Percentiles rank a stretch among this genome's conserved stretches.
phyloP scores from a whole-genome alignment of 75 land plant genomes.

The Cunninghamia lanceolata region DNA sequence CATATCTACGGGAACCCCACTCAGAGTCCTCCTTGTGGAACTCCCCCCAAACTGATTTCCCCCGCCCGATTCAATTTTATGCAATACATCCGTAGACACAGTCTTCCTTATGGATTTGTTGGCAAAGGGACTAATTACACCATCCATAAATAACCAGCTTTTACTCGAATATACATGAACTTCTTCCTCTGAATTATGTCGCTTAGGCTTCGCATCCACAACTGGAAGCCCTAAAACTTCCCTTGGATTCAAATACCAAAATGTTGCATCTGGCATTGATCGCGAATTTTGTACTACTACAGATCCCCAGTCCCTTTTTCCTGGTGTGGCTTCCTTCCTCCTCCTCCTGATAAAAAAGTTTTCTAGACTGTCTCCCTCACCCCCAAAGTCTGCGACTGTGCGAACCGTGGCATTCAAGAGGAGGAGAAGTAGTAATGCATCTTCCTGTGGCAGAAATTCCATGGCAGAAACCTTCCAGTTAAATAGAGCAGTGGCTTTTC shows the following conservation, averaged over 20 bases:
- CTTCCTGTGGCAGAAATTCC: slow-evolving; percentile 87
- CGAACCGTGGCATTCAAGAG: slow-evolving; percentile 54
- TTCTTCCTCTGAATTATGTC: slow-evolving; percentile 7
- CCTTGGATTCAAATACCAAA: slow-evolving; percentile 35
- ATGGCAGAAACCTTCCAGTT: slow-evolving; percentile 82
- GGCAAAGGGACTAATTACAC: neutral
- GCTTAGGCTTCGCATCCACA: neutral
- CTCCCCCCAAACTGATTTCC: neutral
- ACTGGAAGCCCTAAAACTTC: slow-evolving; percentile 17
- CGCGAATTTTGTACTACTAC: slow-evolving; percentile 46
- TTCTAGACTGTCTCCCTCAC: slow-evolving; percentile 38
- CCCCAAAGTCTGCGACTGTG: slow-evolving; percentile 60
- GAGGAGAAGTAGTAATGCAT: slow-evolving; percentile 66
- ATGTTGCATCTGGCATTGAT: slow-evolving; percentile 10
- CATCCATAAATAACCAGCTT: slow-evolving; percentile 13
- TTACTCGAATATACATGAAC: slow-evolving; percentile 13
- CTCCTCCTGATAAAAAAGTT: slow-evolving; percentile 53
- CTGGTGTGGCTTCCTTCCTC: slow-evolving; percentile 46
- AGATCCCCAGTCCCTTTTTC: slow-evolving; percentile 86
- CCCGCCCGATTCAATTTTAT: neutral
- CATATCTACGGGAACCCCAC: neutral
- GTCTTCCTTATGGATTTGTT: neutral
- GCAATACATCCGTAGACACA: neutral
- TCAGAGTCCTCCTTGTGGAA: neutral
- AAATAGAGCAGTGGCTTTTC: slow-evolving; percentile 83